Percentiles rank a stretch among this genome's conserved stretches.
Conservation (phyloP, 2,329 filamentous ascomycete genomes). For the Claviceps sorghi region DNA sequence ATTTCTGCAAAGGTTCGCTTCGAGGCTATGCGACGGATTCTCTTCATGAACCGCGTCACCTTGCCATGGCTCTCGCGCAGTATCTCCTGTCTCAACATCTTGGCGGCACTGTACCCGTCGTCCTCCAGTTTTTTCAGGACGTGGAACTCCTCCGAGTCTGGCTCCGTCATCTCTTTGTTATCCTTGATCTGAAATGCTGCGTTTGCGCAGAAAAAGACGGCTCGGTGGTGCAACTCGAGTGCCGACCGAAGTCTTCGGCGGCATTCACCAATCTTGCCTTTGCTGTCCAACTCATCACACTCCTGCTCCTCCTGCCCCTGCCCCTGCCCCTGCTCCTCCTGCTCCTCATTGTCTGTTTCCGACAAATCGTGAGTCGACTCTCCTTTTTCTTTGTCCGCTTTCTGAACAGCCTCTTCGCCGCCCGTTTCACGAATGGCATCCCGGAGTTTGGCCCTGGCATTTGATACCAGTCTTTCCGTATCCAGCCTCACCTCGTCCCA, state of each 20-base stretch:
- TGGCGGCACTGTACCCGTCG: conserved; percentile 63
- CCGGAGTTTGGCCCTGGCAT: conserved; percentile 48
- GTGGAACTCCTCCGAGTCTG: conserved; percentile 52
- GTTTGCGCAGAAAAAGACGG: conserved; percentile 73
- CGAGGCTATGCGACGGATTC: conserved; percentile 38
- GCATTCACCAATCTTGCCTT: conserved; percentile 37
- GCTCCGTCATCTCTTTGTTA: conserved; percentile 46
- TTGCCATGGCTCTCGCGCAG: conserved; percentile 37
- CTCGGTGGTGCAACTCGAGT: conserved; percentile 68
- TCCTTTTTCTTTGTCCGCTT: conserved; percentile 1
- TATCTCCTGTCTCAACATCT: conserved; percentile 62
- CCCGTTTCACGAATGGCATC: conserved; percentile 27
- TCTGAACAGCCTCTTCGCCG: conserved; percentile 2
- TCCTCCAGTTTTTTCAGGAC: conserved; percentile 56
- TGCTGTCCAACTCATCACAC: conserved; percentile 19
- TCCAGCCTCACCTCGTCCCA: conserved; percentile 48
- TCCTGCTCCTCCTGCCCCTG: conserved; percentile 8
- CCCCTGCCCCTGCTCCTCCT: background rate
- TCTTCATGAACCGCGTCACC: conserved; percentile 40
- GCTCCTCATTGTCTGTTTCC: conserved; percentile 19
- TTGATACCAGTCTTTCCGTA: conserved; percentile 37
- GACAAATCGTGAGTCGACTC: conserved; percentile 10
- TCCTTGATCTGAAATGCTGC: conserved; percentile 72
- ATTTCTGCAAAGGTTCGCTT: conserved; percentile 46
- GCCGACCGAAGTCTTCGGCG: conserved; percentile 54